Evolutionary conservation across 495 filamentous ascomycete species (phyloP), one percentile per base, ranked within the genome.

Genomic region (Penicillium cataractarum): DNA sequence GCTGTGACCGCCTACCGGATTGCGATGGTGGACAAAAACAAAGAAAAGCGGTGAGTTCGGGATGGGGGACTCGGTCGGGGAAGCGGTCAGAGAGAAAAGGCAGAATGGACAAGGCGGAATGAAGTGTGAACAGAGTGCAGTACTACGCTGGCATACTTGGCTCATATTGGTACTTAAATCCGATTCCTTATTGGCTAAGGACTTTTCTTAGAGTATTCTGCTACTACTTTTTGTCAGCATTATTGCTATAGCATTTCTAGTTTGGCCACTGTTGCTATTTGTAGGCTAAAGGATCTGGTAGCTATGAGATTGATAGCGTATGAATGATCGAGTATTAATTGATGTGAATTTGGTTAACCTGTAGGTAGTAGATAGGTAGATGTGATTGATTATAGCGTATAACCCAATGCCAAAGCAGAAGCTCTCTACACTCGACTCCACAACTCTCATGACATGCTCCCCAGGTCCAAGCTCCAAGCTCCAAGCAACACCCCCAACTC

Each of bases 371-470:
- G 12, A 10, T 33, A 54, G 29, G 31, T 32, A 32, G 22, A 48
- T 21, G 40, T 27, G 19, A 48, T 46, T 48, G 39, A 46, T 31
- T 57, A 57, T 40, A n/a, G 31, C 17, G 27, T 48, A 40, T 21
- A 48, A 33, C 26, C 17, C 29, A 7, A 21, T 33, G 19, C 29
- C n/a, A 48, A 33, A 32, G 27, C 19, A 26, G 22, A 22, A 27
- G 13, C n/a, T 32, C n/a, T 67, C 57, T 53, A 60, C 54, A 51
- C 24, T 51, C 50, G 19, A 65, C 58, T 61, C 64, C 64, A 49
- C 40, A 32, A 54, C 58, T 57, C 50, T 57, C 61, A 53, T 32
- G 50, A 37, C 21, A 56, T 33, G 31, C n/a, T 40, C 52, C 54
- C 53, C 59, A 37, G 58, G 32, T 57, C 49, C 57, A 42, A 60